Percentiles rank a stretch among this genome's conserved stretches.
These are phyloP conservation scores for Chaetomium tenue DNA, from an alignment of 495 filamentous ascomycete species.

Conservation along the genomic window DNA sequence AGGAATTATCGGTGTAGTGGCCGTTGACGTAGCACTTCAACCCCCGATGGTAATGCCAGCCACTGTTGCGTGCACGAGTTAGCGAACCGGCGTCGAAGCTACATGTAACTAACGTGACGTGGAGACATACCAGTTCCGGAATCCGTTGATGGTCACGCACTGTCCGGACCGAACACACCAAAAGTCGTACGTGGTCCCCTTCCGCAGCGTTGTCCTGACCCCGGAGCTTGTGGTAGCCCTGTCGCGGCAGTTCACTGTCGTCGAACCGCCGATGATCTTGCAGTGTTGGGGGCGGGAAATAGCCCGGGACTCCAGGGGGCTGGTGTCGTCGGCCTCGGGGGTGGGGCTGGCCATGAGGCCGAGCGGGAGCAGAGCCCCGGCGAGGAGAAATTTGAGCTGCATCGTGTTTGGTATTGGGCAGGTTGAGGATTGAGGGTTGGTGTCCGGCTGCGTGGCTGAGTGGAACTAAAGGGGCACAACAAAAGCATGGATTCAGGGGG, in stretches of 20 bases:
- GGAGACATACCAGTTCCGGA: conserved; percentile 6
- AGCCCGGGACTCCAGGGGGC: neutral
- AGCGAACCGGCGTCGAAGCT: neutral
- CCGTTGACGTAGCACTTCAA: conserved; percentile 11
- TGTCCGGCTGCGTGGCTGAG: neutral
- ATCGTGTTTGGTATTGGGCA: neutral
- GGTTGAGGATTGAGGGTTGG: neutral
- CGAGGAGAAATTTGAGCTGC: conserved; percentile 11
- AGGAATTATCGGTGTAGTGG: neutral
- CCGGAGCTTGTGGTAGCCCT: neutral
- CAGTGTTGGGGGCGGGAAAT: conserved; percentile 4
- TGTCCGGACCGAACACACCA: conserved; percentile 1
- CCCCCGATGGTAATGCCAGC: conserved; percentile 3
- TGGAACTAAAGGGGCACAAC: no score
- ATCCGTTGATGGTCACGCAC: conserved; percentile 9
- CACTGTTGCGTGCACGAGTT: neutral
- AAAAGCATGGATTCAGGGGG: no score
- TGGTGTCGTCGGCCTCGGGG: neutral
- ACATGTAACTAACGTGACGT: neutral
- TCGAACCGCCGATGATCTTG: neutral
- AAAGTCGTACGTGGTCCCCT: neutral
- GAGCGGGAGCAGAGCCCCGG: conserved; percentile 6
- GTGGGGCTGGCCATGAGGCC: conserved; percentile 11
- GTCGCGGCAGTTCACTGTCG: conserved; percentile 5
- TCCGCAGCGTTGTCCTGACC: neutral